Conservation (phyloP, 1,284 basidiomycete genomes). For the Apiotrichum veenhuisii region DNA sequence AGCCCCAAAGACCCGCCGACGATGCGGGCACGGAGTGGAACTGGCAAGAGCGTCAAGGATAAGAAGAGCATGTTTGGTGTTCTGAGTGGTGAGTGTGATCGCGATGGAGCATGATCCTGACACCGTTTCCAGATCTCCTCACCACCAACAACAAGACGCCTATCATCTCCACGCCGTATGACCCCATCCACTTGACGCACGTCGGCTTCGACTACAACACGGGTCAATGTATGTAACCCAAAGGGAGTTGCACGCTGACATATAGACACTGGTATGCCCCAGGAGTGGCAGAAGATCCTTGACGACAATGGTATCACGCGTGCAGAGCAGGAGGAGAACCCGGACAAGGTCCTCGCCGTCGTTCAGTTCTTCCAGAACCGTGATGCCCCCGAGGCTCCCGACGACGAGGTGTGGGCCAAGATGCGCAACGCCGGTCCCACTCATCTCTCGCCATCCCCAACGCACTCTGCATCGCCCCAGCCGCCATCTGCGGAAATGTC, state of each 20-base stretch:
- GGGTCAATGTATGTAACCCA: constrained; percentile 66
- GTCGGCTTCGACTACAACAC: constrained; percentile 99
- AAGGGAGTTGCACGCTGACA: constrained; percentile 5
- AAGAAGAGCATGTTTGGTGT: constrained; percentile 51
- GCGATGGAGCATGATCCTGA: not conserved
- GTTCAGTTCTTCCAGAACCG: constrained; percentile 75
- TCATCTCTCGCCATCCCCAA: constrained; percentile 19
- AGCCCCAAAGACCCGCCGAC: constrained; percentile 33
- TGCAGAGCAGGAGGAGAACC: constrained; percentile 94
- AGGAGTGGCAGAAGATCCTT: constrained; percentile 97
- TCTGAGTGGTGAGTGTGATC: constrained; percentile 39
- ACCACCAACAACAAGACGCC: constrained; percentile 54
- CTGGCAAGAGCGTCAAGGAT: constrained; percentile 48
- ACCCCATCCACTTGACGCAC: constrained; percentile 99
- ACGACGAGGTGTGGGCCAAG: constrained; percentile 70
- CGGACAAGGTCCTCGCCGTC: constrained; percentile 95
- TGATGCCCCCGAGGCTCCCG: constrained; percentile 47
- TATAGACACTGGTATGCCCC: constrained; percentile 81
- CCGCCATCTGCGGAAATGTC: constrained; percentile 38
- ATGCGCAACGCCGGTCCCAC: constrained; percentile 52
- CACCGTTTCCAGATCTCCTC: constrained; percentile 63
- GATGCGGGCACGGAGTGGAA: constrained; percentile 46
- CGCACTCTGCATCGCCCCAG: constrained; percentile 15
- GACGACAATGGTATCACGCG: constrained; percentile 95
- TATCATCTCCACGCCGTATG: constrained; percentile 95